phyloP scores from a whole-genome alignment of 1,139 yeast species.

The Hansenula lynferdii region DNA sequence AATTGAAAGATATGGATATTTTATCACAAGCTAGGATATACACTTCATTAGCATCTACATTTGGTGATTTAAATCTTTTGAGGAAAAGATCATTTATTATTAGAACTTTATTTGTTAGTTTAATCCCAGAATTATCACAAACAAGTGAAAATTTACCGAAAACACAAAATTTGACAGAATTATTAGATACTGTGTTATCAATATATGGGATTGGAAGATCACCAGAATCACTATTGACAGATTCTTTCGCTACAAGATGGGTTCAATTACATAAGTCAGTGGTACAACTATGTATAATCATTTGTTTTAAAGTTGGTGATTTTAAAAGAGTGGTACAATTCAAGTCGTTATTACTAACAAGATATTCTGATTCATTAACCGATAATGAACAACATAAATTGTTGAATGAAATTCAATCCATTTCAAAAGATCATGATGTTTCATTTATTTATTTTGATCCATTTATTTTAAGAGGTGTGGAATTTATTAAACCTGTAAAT shows the following conservation, averaged over 20 bases:
- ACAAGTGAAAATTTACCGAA: slow-evolving; percentile 3
- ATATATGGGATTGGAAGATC: slow-evolving; percentile 36
- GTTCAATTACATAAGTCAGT: slow-evolving; percentile 51
- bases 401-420: slow-evolving; percentile 21
- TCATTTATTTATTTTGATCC: slow-evolving; percentile 64
- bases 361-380: slow-evolving; percentile 46
- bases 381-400: slow-evolving; percentile 42
- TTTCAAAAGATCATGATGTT: slow-evolving; percentile 17
- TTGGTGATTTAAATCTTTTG: slow-evolving; percentile 52
- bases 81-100: slow-evolving; percentile 71
- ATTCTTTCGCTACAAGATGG: slow-evolving; percentile 41
- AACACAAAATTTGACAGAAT: slow-evolving; percentile 25
- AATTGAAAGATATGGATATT: slow-evolving; percentile 38
- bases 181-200: slow-evolving; percentile 36
- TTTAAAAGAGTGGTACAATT: slow-evolving; percentile 40
- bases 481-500: slow-evolving; percentile 26
- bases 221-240: slow-evolving; percentile 21
- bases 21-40: slow-evolving; percentile 59
- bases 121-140: slow-evolving; percentile 40
- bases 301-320: slow-evolving; percentile 50
- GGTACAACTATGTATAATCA: slow-evolving; percentile 47
- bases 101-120: slow-evolving; percentile 50
- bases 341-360: slow-evolving; percentile 48
- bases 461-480: slow-evolving; percentile 50
- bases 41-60: slow-evolving; percentile 61